Percentiles rank a stretch among this genome's conserved stretches.
Evolutionary conservation across 345 rosid species (phyloP).

Genomic region (Anacardium occidentale): DNA sequence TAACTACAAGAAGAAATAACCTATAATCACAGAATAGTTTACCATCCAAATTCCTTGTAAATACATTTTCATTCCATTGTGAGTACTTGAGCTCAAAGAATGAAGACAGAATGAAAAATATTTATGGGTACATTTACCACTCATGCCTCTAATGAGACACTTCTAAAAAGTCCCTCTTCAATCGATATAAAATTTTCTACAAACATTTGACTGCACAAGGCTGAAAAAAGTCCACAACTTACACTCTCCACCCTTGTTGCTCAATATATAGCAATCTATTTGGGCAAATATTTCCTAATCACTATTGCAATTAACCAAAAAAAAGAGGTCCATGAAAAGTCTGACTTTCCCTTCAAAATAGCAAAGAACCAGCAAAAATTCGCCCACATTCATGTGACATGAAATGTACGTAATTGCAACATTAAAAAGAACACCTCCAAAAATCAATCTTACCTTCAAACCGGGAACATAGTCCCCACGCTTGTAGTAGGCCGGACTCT

Average conservation of each 20-base stretch:
- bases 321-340: background rate
- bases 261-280: background rate
- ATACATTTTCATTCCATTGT: background rate
- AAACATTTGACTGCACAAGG: background rate
- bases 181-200: background rate
- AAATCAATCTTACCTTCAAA: constrained; percentile 61
- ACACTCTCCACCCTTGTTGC: background rate
- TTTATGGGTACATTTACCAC: background rate
- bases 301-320: background rate
- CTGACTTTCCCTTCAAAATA: background rate
- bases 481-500: constrained; percentile 85
- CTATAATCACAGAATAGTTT: background rate
- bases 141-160: background rate
- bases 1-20: background rate
- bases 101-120: background rate
- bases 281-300: background rate
- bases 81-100: background rate
- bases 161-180: background rate
- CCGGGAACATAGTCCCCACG: constrained; percentile 99
- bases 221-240: background rate
- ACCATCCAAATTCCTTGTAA: background rate
- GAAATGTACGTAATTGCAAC: background rate
- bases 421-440: constrained; percentile 5
- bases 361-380: background rate
- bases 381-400: background rate